Conservation (phyloP, 2,329 filamentous ascomycete species). For the Massarina eburnea region DNA sequence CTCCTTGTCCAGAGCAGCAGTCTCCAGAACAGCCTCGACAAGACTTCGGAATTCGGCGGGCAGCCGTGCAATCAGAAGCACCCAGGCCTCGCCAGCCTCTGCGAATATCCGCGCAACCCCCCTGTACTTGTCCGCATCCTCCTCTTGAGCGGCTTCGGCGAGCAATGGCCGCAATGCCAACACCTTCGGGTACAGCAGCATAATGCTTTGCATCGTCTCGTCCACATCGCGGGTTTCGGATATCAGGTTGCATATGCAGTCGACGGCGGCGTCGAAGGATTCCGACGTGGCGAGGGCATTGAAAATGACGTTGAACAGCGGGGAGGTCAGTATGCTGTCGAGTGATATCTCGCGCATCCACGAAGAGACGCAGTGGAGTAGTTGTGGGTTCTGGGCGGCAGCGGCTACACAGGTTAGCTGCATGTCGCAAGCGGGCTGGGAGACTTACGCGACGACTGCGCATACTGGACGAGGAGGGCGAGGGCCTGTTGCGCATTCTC, state of each 20-base stretch:
- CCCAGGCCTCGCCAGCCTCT: constrained; percentile 93
- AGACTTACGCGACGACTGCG: constrained; percentile 81
- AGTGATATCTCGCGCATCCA: constrained; percentile 95
- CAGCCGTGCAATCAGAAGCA: constrained; percentile 83
- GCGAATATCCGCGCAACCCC: constrained; percentile 87
- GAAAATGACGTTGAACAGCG: constrained; percentile 79
- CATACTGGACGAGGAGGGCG: constrained; percentile 82
- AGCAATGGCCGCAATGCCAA: constrained; percentile 78
- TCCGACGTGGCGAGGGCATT: constrained; percentile 72
- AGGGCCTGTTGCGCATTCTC: constrained; percentile 90
- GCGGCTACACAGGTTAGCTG: constrained; percentile 47
- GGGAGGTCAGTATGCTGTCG: constrained; percentile 78
- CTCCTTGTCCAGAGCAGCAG: constrained; percentile 82
- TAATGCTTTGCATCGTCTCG: constrained; percentile 80
- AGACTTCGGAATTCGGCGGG: constrained; percentile 79
- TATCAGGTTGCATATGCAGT: constrained; percentile 90
- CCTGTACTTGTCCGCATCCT: constrained; percentile 84
- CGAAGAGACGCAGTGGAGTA: constrained; percentile 93
- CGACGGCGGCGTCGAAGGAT: constrained; percentile 84
- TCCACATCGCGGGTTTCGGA: constrained; percentile 92
- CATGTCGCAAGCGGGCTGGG: background rate
- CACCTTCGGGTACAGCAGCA: constrained; percentile 78
- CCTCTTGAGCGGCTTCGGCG: constrained; percentile 70
- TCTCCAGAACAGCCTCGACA: constrained; percentile 91
- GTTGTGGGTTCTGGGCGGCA: constrained; percentile 81